Conservation (phyloP, 1,284 basidiomycete species). For the Malassezia pachydermatis region DNA sequence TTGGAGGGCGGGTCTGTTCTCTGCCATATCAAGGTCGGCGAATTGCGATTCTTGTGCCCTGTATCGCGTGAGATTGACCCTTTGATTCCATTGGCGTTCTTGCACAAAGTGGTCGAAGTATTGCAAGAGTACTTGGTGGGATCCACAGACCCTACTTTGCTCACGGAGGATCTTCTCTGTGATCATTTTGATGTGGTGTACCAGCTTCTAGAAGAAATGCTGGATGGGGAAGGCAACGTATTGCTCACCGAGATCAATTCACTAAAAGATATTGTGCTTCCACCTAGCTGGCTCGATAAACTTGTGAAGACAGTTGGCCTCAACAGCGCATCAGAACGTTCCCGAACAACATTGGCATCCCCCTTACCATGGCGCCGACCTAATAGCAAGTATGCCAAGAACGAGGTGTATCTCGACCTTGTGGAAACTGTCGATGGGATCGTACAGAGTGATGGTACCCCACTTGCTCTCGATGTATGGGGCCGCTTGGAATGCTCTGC, state of each 20-base stretch:
- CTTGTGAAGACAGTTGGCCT: conserved; percentile 34
- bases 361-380: conserved; percentile 41
- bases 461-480: conserved; percentile 26
- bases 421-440: conserved; percentile 30
- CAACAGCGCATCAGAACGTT: conserved; percentile 1
- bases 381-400: conserved; percentile 34
- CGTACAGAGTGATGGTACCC: conserved; percentile 51
- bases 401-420: conserved; percentile 40
- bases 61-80: conserved; percentile 78
- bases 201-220: conserved; percentile 42
- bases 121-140: conserved; percentile 37
- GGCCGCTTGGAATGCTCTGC: conserved; percentile 28
- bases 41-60: conserved; percentile 65
- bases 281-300: conserved; percentile 39
- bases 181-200: conserved; percentile 45
- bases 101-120: conserved; percentile 66
- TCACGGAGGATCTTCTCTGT: conserved; percentile 37
- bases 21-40: conserved; percentile 67
- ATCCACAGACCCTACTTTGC: conserved; percentile 20
- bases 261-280: conserved; percentile 38
- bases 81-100: conserved; percentile 74
- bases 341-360: conserved; percentile 17
- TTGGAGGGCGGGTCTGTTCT: conserved; percentile 53
- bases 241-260: conserved; percentile 39
- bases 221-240: conserved; percentile 41